phyloP scores from a whole-genome alignment of 805 yeast species.

The Suhomyces xylopsoci region DNA sequence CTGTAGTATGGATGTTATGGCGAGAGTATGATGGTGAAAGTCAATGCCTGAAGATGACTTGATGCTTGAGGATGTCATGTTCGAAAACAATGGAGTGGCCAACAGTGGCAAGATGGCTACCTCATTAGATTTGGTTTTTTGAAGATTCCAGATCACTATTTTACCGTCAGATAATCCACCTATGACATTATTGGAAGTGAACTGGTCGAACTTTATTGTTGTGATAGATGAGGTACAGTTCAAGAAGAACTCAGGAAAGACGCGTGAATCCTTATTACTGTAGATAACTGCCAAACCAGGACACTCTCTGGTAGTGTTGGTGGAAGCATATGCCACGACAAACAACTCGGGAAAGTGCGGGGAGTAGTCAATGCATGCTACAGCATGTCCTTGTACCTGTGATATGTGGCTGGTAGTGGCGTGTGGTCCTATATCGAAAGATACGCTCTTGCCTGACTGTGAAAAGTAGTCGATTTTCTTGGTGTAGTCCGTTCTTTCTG shows the following conservation, averaged over 20 bases:
- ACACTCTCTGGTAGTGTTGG: background rate
- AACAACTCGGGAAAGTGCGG: conserved; percentile 14
- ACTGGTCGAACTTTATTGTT: conserved; percentile 37
- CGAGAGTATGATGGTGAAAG: conserved; percentile 15
- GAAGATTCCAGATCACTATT: conserved; percentile 49
- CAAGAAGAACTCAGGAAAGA: conserved; percentile 37
- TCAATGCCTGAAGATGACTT: background rate
- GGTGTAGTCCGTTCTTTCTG: conserved; percentile 5
- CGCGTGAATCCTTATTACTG: conserved; percentile 2
- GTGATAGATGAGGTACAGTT: conserved; percentile 40
- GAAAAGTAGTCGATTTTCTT: conserved; percentile 5
- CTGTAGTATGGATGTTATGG: conserved; percentile 23
- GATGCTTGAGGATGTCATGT: background rate
- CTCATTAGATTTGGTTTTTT: conserved; percentile 1
- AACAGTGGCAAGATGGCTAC: conserved; percentile 22
- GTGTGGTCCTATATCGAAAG: background rate
- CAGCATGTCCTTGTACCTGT: background rate
- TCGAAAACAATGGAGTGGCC: conserved; percentile 20
- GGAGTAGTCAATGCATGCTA: conserved; percentile 7
- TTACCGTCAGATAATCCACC: conserved; percentile 52
- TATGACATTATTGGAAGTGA: conserved; percentile 37
- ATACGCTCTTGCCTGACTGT: background rate
- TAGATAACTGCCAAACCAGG: conserved; percentile 12
- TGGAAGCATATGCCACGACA: conserved; percentile 7
- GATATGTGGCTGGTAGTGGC: background rate